Base-by-base conservation (phyloP, 306 rosid genomes). In the Trifolium pratense region DNA sequence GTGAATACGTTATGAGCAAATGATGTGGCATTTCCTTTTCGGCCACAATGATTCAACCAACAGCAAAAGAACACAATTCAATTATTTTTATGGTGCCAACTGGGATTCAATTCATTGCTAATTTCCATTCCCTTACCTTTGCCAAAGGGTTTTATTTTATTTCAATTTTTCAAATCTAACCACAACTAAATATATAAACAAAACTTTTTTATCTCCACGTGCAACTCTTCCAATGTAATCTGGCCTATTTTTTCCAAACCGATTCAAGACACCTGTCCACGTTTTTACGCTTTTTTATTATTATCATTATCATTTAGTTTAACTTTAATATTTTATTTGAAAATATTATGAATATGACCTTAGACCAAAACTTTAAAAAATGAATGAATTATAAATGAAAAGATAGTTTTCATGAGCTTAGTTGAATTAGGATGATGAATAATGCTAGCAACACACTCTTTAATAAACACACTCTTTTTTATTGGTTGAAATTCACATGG, bases 201-300 rank as follows among this genome's bases (percentile, higher is more conserved):
- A 60, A 18, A 2, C 46, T 63, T 2, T 37, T n/a, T 40, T 14
- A 53, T 49, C 68, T 77, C 82, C 84, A 84, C 87, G 87, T 84
- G 87, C 78, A 69, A 37, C 63, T 58, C 51, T 26, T 73, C 1
- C 60, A 26, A 73, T 46, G 57, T 55, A 72, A 25, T 26, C 13
- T 37, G 13, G 16, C 26, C 32, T 53, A 57, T 39, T 74, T 5
- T 32, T 10, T 68, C 36, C 11, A 0, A 60, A 17, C 21, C 16
- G 7, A 8, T 59, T 61, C 9, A 5, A 39, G 87, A 68, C 87
- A 76, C 75, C 82, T 80, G 84, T 80, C 84, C 84, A 36, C 72
- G 82, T 84, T 77, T 68, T 70, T 21, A 21, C 51, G 48, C 75
- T 62, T 63, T 68, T 68, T 25, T 36, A 11, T 61, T 60, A 59